These are phyloP conservation scores for Oidiodendron maius DNA, from an alignment of 495 filamentous ascomycete genomes.

Conservation along the genomic window DNA sequence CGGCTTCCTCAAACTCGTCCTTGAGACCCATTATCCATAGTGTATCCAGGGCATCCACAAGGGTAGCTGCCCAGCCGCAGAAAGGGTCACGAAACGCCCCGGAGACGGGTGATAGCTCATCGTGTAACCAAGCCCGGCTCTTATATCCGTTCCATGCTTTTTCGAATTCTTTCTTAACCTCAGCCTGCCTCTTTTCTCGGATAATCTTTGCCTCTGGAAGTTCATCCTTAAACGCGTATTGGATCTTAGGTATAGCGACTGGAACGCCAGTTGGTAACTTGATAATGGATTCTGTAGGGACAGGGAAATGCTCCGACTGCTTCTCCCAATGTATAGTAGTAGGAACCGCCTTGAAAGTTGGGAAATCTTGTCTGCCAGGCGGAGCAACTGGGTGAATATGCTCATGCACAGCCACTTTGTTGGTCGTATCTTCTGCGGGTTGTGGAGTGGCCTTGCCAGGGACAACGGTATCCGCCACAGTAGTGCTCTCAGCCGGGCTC, in stretches of 20 bases:
- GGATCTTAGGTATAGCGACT: conserved; percentile 67
- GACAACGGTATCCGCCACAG: conserved; percentile 27
- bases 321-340: conserved; percentile 62
- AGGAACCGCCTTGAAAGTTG: conserved; percentile 11
- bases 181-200: conserved; percentile 56
- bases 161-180: conserved; percentile 70
- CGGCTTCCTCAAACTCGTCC: conserved; percentile 83
- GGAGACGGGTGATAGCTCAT: conserved; percentile 72
- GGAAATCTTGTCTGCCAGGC: conserved; percentile 19
- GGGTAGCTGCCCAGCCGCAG: conserved; percentile 88
- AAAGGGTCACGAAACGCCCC: conserved; percentile 67
- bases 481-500: conserved; percentile 1
- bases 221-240: conserved; percentile 64
- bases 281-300: conserved; percentile 63
- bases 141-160: conserved; percentile 83
- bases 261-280: conserved; percentile 65
- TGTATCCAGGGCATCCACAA: conserved; percentile 91
- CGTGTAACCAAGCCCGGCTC: conserved; percentile 73
- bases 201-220: conserved; percentile 50
- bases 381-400: conserved; percentile 15
- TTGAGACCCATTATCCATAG: conserved; percentile 94
- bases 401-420: background rate
- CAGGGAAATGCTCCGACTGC: conserved; percentile 65
- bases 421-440: conserved; percentile 3
- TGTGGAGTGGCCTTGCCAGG: conserved; percentile 35